Percentiles rank a stretch among this genome's conserved stretches.
These are phyloP conservation scores for Wickerhamomyces sydowiorum DNA, from an alignment of 805 yeast genomes.

Conservation along the genomic window DNA sequence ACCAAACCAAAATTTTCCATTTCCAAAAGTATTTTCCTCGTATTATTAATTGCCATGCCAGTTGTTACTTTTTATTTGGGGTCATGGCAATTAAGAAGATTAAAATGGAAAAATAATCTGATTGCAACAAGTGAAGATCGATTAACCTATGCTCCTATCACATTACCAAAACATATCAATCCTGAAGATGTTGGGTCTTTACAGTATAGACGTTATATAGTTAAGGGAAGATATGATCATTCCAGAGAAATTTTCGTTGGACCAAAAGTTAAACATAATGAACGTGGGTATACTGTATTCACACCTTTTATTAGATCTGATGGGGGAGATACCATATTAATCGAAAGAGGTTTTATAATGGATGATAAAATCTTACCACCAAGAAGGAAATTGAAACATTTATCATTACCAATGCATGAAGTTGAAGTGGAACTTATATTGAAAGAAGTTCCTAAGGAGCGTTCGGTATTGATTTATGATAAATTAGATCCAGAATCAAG, in stretches of 20 bases:
- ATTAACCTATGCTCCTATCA: conserved; percentile 64
- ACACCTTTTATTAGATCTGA: conserved; percentile 76
- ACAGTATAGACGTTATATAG: conserved; percentile 75
- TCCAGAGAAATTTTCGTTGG: conserved; percentile 88
- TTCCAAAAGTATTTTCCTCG: conserved; percentile 28
- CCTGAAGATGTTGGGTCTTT: conserved; percentile 65
- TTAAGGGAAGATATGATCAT: conserved; percentile 77
- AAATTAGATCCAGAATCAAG: conserved; percentile 62
- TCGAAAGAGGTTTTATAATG: conserved; percentile 90
- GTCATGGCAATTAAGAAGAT: conserved; percentile 84
- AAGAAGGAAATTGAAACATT: conserved; percentile 52
- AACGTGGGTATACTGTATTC: conserved; percentile 69
- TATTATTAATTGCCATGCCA: conserved; percentile 66
- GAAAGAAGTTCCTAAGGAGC: conserved; percentile 53
- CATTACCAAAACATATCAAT: conserved; percentile 60
- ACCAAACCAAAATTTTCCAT: conserved; percentile 25
- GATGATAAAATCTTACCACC: conserved; percentile 60
- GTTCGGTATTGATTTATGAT: conserved; percentile 57
- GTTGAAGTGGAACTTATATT: conserved; percentile 71
- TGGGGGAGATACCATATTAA: conserved; percentile 70
- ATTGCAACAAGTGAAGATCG: conserved; percentile 81
- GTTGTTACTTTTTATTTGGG: conserved; percentile 81
- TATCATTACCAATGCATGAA: conserved; percentile 58
- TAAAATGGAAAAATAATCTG: conserved; percentile 82
- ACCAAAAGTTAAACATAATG: conserved; percentile 64